Evolutionary conservation across 768 basidiomycete species (phyloP).

Genomic region (Leccinum longicurvipes): DNA sequence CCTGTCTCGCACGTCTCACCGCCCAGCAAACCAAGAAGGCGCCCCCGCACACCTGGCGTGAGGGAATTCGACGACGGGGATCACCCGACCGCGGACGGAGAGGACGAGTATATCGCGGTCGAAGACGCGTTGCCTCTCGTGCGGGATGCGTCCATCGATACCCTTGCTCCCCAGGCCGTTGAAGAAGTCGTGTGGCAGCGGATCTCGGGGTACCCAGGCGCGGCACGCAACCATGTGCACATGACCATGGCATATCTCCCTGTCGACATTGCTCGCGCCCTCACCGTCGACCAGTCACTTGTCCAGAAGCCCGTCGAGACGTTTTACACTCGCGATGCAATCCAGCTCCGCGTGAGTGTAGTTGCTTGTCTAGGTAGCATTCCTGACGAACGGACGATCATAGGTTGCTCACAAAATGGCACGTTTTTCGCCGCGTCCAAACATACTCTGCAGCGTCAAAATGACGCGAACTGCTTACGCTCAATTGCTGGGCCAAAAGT

Average conservation of each 20-base stretch:
- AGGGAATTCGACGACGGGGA: slow-evolving; percentile 54
- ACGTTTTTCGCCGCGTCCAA: slow-evolving; percentile 76
- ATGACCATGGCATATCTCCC: slow-evolving; percentile 78
- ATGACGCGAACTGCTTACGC: slow-evolving; percentile 94
- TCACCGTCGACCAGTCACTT: slow-evolving; percentile 60
- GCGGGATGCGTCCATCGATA: slow-evolving; percentile 49
- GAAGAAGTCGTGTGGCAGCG: slow-evolving; percentile 68
- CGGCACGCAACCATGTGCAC: slow-evolving; percentile 67
- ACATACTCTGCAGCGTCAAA: slow-evolving; percentile 56
- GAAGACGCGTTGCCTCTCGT: slow-evolving; percentile 65
- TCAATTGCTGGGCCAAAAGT: slow-evolving; percentile 87
- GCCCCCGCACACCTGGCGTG: slow-evolving; percentile 41
- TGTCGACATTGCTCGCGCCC: slow-evolving; percentile 68
- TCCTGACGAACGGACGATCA: slow-evolving; percentile 4
- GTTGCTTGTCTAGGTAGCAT: not conserved
- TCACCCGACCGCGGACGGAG: slow-evolving; percentile 35
- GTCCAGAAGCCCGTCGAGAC: slow-evolving; percentile 86
- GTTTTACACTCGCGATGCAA: slow-evolving; percentile 93
- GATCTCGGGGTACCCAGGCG: slow-evolving; percentile 73
- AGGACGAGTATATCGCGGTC: slow-evolving; percentile 50
- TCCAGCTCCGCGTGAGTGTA: slow-evolving; percentile 74
- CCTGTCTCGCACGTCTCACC: slow-evolving; percentile 75
- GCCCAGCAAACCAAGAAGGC: slow-evolving; percentile 51
- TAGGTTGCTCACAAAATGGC: slow-evolving; percentile 88
- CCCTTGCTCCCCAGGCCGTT: slow-evolving; percentile 56